These are phyloP conservation scores for Corniculantispora saksenae DNA, from an alignment of 2,329 filamentous ascomycete genomes.

Conservation along the genomic window DNA sequence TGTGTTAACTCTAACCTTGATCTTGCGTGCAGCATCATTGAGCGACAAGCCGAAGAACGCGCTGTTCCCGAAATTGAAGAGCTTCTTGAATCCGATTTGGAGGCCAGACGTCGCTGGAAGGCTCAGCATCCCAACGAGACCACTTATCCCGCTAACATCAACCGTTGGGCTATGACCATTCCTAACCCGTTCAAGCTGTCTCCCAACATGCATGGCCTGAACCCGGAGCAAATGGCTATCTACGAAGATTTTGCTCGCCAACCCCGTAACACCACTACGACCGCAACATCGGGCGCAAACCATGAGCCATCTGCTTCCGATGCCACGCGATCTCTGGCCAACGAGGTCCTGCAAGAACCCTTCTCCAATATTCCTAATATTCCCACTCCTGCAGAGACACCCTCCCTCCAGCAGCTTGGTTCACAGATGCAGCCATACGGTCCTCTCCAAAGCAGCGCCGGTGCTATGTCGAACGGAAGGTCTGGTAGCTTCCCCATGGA, in stretches of 20 bases:
- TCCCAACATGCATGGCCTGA: slow-evolving; percentile 69
- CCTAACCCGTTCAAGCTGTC: slow-evolving; percentile 90
- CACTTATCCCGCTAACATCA: slow-evolving; percentile 80
- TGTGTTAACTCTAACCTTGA: slow-evolving; percentile 98
- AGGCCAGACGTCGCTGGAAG: slow-evolving; percentile 74
- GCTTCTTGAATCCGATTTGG: slow-evolving; percentile 80
- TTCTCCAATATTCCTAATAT: slow-evolving; percentile 58
- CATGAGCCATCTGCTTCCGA: slow-evolving; percentile 62
- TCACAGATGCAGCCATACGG: slow-evolving; percentile 58
- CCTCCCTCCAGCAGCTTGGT: slow-evolving; percentile 54
- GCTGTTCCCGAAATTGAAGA: slow-evolving; percentile 94
- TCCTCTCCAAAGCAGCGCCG: slow-evolving; percentile 47
- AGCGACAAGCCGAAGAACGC: slow-evolving; percentile 91
- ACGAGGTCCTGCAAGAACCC: slow-evolving; percentile 65
- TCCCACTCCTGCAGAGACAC: slow-evolving; percentile 61
- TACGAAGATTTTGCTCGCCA: slow-evolving; percentile 96
- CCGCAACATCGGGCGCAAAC: slow-evolving; percentile 45
- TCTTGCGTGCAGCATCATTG: slow-evolving; percentile 87
- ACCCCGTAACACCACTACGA: slow-evolving; percentile 62
- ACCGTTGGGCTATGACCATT: slow-evolving; percentile 90
- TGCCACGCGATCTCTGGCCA: slow-evolving; percentile 61
- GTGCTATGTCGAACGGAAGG: slow-evolving; percentile 51
- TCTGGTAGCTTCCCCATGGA: slow-evolving; percentile 51
- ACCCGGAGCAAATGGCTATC: slow-evolving; percentile 88
- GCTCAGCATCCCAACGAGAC: slow-evolving; percentile 76